A percentile compares a stretch with the other conserved stretches of the same genome.
These are phyloP conservation scores for Benincasa hispida DNA, from an alignment of 306 rosid genomes.

Conservation along the genomic window DNA sequence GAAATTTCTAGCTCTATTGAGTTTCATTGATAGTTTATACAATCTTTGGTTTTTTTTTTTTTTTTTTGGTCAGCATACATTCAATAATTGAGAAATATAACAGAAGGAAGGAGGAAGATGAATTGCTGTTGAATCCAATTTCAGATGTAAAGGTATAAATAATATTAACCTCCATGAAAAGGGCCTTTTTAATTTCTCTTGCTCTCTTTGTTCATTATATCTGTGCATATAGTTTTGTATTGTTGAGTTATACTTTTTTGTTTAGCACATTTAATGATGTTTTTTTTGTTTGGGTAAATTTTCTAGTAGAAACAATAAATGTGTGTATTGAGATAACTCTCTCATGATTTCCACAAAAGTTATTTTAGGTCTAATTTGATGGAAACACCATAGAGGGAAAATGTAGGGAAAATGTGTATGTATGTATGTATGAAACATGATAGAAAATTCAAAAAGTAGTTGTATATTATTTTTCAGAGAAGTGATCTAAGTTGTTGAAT, in stretches of 20 bases:
- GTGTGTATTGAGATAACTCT: background rate
- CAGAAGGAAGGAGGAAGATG: constrained; percentile 38
- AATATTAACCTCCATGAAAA: background rate
- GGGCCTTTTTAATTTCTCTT: background rate
- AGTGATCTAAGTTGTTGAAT: no score
- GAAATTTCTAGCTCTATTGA: no score
- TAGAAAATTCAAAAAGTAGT: no score
- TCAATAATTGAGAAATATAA: constrained; percentile 45
- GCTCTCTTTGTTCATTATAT: background rate
- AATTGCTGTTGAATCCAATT: constrained; percentile 36
- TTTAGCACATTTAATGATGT: background rate
- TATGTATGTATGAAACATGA: no score
- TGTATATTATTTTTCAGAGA: no score
- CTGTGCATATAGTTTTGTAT: background rate
- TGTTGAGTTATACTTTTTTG: background rate
- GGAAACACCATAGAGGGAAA: no score
- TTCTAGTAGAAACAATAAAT: background rate
- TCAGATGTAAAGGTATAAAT: constrained; percentile 51
- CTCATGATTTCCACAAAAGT: background rate
- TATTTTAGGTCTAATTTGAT: no score
- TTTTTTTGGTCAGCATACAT: constrained; percentile 39
- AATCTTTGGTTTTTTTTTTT: background rate
- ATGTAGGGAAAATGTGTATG: no score
- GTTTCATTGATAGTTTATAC: no score
- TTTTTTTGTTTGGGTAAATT: background rate